Percentiles rank a stretch among this genome's conserved stretches.
Evolutionary conservation across 495 filamentous ascomycete genomes (phyloP).

Genomic region (Massariosphaeria phaeospora): DNA sequence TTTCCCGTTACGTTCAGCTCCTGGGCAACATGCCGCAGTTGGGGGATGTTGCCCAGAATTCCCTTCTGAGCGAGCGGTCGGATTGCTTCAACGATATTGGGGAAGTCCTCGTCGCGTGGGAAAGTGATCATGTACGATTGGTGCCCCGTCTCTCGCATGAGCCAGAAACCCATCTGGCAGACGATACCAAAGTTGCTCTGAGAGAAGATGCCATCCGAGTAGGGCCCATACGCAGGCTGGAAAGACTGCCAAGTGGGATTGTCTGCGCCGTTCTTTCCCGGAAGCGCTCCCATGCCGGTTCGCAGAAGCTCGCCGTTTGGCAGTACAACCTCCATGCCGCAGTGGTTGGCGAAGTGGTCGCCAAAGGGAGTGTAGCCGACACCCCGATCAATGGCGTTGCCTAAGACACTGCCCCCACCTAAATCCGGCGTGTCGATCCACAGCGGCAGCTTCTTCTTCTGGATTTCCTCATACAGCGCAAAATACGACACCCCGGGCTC

Average conservation of each 20-base stretch:
- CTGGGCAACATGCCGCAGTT: conserved; percentile 48
- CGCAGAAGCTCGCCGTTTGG: conserved; percentile 52
- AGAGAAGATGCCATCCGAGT: conserved; percentile 54
- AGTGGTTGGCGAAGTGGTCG: conserved; percentile 53
- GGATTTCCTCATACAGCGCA: conserved; percentile 49
- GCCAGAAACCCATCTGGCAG: conserved; percentile 55
- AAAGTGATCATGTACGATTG: conserved; percentile 53
- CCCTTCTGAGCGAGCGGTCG: conserved; percentile 47
- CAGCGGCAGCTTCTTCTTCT: conserved; percentile 41
- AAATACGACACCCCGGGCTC: conserved; percentile 58
- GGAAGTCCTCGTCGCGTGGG: conserved; percentile 49
- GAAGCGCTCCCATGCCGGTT: conserved; percentile 57
- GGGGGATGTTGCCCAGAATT: conserved; percentile 51
- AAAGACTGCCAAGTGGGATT: conserved; percentile 48
- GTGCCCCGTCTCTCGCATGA: conserved; percentile 51
- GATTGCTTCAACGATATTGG: conserved; percentile 50
- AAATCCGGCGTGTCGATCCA: conserved; percentile 55
- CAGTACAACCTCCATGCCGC: conserved; percentile 49
- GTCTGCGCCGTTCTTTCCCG: conserved; percentile 37
- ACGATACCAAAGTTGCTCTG: conserved; percentile 58
- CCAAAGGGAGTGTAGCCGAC: conserved; percentile 54
- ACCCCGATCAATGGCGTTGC: conserved; percentile 49
- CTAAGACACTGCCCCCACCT: conserved; percentile 53
- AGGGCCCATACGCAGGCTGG: conserved; percentile 53
- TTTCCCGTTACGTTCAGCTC: conserved; percentile 44